Base-by-base conservation (phyloP, 202 grass and related monocot species). In the Saccharum hybrid region DNA sequence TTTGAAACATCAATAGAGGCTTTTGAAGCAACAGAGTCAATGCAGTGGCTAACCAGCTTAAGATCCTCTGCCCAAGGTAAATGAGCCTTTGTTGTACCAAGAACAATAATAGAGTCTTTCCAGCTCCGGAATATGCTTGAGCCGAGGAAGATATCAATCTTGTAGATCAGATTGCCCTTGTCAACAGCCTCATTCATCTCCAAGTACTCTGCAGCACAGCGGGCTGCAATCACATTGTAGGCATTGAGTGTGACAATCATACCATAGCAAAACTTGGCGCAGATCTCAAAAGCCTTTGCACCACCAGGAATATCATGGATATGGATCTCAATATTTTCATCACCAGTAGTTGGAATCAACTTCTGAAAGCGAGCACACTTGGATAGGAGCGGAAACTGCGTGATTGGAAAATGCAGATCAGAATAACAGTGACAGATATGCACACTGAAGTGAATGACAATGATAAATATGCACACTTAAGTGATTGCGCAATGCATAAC, bases 91-190 rank as follows among this genome's bases (percentile, higher is more conserved):
- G 91, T 91, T 61, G 96, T 99, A 73, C 94, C 93, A 83, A 99
- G 96, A 63, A 88, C 88, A 63, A 99, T 94, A 41, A 99, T 96
- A 7, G 91, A 94, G 63, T 99, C 96, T 86, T 99, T 99, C 96
- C 96, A 99, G 76, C 91, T 91, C 23, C 86, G 82, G 15, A 96
- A 94, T 85, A 99, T 91, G 76, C 96, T 88, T 57, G 89, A 92
- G 48, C 81, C 87, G 48, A 99, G 91, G 85, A 99, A 99, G 75
- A 96, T 81, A 37, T 90, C 96, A 40, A 99, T 90, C 85, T 99
- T 99, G 65, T 96, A 99, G 37, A 99, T 87, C 16, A 99, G 89
- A 83, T 99, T 99, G 15, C 96, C 89, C 86, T 96, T 99, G 51
- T 96, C 91, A 9, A 99, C 82, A 67, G 88, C 84, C 83, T 99